Conservation (phyloP, 345 rosid species). For the Pistacia atlantica region DNA sequence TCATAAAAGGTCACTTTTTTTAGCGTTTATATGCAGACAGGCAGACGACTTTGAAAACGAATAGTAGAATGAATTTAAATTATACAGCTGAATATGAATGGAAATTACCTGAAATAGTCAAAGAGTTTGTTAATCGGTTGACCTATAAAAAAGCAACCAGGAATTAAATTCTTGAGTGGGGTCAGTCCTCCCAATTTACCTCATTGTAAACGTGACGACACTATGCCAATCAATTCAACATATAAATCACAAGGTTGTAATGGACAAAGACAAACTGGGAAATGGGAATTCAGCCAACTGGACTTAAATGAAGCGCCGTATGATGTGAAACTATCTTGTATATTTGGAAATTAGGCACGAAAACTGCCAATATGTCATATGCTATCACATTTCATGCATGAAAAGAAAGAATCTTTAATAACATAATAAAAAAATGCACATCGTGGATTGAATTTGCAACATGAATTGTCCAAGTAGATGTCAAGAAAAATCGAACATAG, state of each 20-base stretch:
- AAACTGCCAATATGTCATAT: background rate
- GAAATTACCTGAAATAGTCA: background rate
- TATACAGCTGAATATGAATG: no score
- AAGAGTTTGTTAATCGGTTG: background rate
- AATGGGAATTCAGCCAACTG: background rate
- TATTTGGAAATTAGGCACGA: background rate
- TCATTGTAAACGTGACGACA: slow-evolving; percentile 7
- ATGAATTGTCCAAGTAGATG: background rate
- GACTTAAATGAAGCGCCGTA: background rate
- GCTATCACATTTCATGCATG: background rate
- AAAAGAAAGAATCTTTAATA: background rate
- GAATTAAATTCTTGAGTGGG: background rate
- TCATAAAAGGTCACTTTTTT: no score
- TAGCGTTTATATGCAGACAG: no score
- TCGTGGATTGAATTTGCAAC: background rate
- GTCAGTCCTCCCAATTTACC: background rate
- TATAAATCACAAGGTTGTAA: background rate
- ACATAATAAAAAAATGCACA: background rate
- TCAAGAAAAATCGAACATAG: background rate
- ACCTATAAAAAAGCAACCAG: background rate
- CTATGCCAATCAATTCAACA: background rate
- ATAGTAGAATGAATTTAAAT: no score
- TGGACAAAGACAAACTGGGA: background rate
- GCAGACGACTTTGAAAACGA: background rate
- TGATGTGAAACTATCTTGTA: background rate